phyloP scores from a whole-genome alignment of 352 stramenopile genomes.

The Globisporangium splendens region DNA sequence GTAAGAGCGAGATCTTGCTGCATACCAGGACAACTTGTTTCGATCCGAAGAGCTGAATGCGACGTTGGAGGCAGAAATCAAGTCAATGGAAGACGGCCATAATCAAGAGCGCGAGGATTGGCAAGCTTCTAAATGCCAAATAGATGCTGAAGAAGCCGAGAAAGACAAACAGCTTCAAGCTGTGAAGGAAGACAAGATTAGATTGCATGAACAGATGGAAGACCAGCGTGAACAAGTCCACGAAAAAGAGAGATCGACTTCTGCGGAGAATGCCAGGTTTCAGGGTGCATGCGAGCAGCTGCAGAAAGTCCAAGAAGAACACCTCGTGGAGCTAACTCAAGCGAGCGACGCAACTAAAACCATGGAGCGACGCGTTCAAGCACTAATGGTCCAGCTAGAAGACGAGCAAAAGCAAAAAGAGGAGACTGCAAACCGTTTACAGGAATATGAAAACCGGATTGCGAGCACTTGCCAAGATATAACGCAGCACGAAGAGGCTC shows the following conservation, averaged over 20 bases:
- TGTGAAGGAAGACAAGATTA: conserved; percentile 22
- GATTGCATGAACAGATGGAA: conserved; percentile 20
- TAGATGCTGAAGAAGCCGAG: conserved; percentile 21
- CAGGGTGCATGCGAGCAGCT: conserved; percentile 19
- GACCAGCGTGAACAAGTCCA: conserved; percentile 28
- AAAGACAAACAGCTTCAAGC: conserved; percentile 6
- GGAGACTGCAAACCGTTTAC: conserved; percentile 59
- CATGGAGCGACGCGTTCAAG: conserved; percentile 28
- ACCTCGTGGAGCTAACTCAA: conserved; percentile 18
- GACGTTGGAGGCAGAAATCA: conserved; percentile 21
- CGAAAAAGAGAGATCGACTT: conserved; percentile 16
- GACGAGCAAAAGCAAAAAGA: conserved; percentile 51
- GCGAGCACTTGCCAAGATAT: conserved; percentile 69
- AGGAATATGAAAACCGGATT: conserved; percentile 73
- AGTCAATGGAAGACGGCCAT: conserved; percentile 12
- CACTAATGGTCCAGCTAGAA: conserved; percentile 29
- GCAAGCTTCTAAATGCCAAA: conserved; percentile 21
- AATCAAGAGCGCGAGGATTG: conserved; percentile 29
- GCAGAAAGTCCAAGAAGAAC: not conserved
- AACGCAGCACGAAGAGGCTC: conserved; percentile 57
- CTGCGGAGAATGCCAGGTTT: conserved; percentile 10
- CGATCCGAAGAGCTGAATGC: conserved; percentile 24
- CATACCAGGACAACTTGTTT: conserved; percentile 32
- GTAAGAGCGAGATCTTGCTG: conserved; percentile 23
- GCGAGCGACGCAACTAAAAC: conserved; percentile 14